Conservation (phyloP, 2,329 filamentous ascomycete species). For the Phyllosticta citribraziliensis region DNA sequence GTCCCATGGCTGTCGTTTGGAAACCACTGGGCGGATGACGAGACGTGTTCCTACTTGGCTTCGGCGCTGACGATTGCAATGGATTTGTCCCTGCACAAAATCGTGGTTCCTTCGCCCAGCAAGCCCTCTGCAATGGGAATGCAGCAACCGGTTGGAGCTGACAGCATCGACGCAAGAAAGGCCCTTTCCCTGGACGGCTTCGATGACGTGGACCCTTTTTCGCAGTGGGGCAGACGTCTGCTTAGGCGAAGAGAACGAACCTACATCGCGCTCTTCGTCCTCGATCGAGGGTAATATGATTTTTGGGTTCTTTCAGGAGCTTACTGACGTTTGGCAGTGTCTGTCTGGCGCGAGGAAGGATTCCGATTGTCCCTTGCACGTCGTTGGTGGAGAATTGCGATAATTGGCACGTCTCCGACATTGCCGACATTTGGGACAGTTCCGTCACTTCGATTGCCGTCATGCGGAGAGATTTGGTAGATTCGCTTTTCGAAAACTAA, state of each 20-base stretch:
- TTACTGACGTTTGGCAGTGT: conserved; percentile 29
- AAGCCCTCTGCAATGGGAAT: conserved; percentile 32
- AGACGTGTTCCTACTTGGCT: conserved; percentile 61
- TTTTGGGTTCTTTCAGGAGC: not conserved
- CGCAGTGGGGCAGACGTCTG: conserved; percentile 51
- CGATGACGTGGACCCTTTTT: conserved; percentile 49
- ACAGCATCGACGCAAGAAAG: conserved; percentile 57
- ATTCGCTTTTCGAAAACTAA: conserved; percentile 22
- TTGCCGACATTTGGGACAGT: conserved; percentile 58
- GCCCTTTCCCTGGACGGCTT: conserved; percentile 62
- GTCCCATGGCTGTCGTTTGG: conserved; percentile 66
- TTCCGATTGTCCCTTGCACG: conserved; percentile 58
- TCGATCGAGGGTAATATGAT: conserved; percentile 50
- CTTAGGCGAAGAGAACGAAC: conserved; percentile 56
- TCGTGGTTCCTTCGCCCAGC: conserved; percentile 47
- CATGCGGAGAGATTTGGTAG: conserved; percentile 52
- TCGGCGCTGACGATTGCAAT: conserved; percentile 60
- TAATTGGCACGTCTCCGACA: conserved; percentile 54
- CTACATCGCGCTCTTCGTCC: conserved; percentile 63
- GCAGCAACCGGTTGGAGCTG: conserved; percentile 49
- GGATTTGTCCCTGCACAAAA: conserved; percentile 61
- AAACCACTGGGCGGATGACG: conserved; percentile 58
- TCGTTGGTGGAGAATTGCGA: conserved; percentile 58
- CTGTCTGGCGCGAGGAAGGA: conserved; percentile 59
- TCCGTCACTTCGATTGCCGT: conserved; percentile 64